Evolutionary conservation across 768 basidiomycete species (phyloP), one percentile per base, ranked within the genome.

Genomic region (Lentinula guzmanii): DNA sequence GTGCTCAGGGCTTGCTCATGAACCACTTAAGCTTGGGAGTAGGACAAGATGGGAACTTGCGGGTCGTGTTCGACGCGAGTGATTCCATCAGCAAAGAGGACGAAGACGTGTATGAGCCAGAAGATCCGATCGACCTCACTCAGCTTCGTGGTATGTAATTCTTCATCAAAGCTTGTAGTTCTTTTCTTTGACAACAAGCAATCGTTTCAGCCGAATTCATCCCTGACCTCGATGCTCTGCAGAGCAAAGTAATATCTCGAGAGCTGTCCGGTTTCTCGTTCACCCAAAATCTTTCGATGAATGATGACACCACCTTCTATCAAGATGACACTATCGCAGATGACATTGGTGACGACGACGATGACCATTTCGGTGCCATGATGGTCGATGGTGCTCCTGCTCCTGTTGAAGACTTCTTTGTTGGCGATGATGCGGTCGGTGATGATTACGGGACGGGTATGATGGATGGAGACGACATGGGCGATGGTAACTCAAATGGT

Each of bases 21-120:
- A 98, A 99, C 70, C 97, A 99, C 69, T 79, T 99, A 45, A 82
- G 83, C 56, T 68, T 93, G 58, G 90, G 89, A 18, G 77, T 88
- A 1, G 91, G 90, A 2, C 83, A 82, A 16, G 93, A 95, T 62
- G 90, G 91, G 3, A 86, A 85, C 43, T 79, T 98, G 71, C 80
- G 94, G 62, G 90, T 99, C 55, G 91, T 98, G 31, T 99, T 99
- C 67, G 96, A 98, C 71, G 95, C 95, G 4, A 89, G 95, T 61
- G 96, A 98, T 71, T 90, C 92, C 0, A 86, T 90, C 70, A 85
- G 86, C 3, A 90, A 86, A 63, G 78, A 81, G 3, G 89, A 80
- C 35, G 85, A 82, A 2, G 93, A 87, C 13, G 73, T 85, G 43
- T 80, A 87, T 48, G 93, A 95, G 65, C 84, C 86, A 2, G 82